These are phyloP conservation scores for Chenopodium berlandieri DNA, from an alignment of 148 eudicot species.

Conservation along the genomic window DNA sequence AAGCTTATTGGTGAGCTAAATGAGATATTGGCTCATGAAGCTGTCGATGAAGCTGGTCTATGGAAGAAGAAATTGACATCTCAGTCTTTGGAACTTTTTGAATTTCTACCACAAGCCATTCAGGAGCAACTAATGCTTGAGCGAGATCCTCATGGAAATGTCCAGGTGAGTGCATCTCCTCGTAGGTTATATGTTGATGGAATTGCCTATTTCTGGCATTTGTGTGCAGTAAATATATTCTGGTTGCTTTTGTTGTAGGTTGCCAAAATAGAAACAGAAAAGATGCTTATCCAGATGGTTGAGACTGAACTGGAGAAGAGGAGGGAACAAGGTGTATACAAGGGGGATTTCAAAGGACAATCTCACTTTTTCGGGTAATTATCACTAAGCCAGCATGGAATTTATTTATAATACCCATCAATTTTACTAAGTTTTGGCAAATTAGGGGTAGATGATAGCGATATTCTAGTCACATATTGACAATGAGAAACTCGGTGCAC, in stretches of 20 bases:
- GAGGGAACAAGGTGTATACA: slow-evolving; percentile 60
- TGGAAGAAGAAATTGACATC: slow-evolving; percentile 76
- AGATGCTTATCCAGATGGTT: slow-evolving; percentile 99
- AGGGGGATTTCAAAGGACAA: slow-evolving; percentile 75
- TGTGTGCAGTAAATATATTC: neutral
- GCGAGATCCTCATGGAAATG: slow-evolving; percentile 98
- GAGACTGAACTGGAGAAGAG: slow-evolving; percentile 83
- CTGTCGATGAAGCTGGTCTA: slow-evolving; percentile 70
- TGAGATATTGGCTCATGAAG: slow-evolving; percentile 84
- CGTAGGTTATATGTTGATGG: neutral
- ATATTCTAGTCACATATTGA: neutral
- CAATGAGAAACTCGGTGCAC: neutral
- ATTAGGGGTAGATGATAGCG: neutral
- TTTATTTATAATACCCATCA: neutral
- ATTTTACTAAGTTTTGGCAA: neutral
- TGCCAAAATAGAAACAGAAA: slow-evolving; percentile 96
- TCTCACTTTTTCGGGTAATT: slow-evolving; percentile 94
- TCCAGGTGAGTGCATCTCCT: slow-evolving; percentile 48
- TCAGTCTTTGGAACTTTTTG: slow-evolving; percentile 67
- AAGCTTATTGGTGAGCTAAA: slow-evolving; percentile 83
- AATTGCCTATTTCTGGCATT: neutral
- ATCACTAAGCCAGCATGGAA: neutral
- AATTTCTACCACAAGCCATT: slow-evolving; percentile 74
- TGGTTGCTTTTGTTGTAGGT: slow-evolving; percentile 45
- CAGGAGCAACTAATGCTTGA: slow-evolving; percentile 95